Base-by-base conservation (phyloP, 2,329 filamentous ascomycete species). In the Aspergillus neotritici region DNA sequence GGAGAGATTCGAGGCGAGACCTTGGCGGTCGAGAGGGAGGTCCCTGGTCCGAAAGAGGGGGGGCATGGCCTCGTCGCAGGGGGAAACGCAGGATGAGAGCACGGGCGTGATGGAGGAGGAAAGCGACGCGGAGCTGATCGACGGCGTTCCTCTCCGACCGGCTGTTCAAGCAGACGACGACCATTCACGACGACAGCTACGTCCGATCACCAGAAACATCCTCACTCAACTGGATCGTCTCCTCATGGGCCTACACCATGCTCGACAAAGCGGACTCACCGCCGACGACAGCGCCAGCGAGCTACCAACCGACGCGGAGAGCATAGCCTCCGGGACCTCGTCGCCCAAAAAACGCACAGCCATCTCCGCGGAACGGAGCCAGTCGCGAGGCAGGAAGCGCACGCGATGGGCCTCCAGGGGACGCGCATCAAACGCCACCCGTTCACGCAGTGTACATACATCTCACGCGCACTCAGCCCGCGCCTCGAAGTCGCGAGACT, bases 101-200 rank as follows among this genome's bases (percentile, higher is more conserved):
- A 50, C 49, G 12, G 50, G 47, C 21, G 21, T 25, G 21, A 25
- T 25, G 5, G 52, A 55, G 13, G 46, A 47, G 31, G 54, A 55
- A 29, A 51, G 38, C 35, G 50, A 60, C 15, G 31, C 41, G 7
- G 57, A 55, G 4, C 21, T 32, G 14, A 13, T 33, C 4, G 43
- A 47, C 17, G 43, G 45, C 1, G 31, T 30, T 4, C 33, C 53
- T 9, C 49, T 59, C 31, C 56, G 51, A 5, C 79, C 85, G 0
- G 71, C 75, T 2, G 65, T 87, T 4, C 76, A 84, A 6, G 76
- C 80, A 1, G 83, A 94, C 54, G 88, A 94, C 52, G 81, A 85
- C 2, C 61, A 73, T 37, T 86, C 87, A 0, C 71, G 76, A 46
- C 61, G 66, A 2, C 70, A 94, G 4, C 69, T 95, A 12, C 75